Conservation (phyloP, 1,284 basidiomycete species). For the Ustilago curta region DNA sequence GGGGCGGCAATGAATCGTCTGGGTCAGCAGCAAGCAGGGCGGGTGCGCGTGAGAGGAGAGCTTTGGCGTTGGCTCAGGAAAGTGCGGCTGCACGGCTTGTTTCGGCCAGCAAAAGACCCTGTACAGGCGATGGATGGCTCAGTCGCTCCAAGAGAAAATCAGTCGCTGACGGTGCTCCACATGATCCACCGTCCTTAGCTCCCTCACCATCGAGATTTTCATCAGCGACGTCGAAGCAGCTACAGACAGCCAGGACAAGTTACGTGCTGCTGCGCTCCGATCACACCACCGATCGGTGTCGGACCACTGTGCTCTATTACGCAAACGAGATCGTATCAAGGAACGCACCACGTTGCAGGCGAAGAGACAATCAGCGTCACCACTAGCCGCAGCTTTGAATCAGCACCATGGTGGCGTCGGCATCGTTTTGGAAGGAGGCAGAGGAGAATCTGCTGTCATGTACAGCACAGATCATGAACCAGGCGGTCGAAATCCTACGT, state of each 20-base stretch:
- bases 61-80: neutral
- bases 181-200: conserved; percentile 1
- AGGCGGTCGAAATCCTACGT: conserved; percentile 51
- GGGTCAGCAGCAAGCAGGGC: no score
- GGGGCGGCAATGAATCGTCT: no score
- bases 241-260: neutral
- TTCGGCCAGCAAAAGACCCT: neutral
- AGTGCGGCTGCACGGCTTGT: neutral
- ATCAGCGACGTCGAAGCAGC: neutral
- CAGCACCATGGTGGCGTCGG: conserved; percentile 19
- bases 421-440: conserved; percentile 35
- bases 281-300: neutral
- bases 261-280: neutral
- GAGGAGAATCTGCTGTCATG: conserved; percentile 54
- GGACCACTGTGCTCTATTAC: neutral
- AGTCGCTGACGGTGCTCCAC: neutral
- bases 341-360: neutral
- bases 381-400: no score
- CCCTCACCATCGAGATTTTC: neutral
- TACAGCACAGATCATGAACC: conserved; percentile 58
- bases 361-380: no score
- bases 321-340: no score
- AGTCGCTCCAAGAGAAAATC: neutral
- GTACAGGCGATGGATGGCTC: neutral
- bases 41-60: no score